Evolutionary conservation across 106 monocot genomes (phyloP).

Genomic region (Acorus gramineus): DNA sequence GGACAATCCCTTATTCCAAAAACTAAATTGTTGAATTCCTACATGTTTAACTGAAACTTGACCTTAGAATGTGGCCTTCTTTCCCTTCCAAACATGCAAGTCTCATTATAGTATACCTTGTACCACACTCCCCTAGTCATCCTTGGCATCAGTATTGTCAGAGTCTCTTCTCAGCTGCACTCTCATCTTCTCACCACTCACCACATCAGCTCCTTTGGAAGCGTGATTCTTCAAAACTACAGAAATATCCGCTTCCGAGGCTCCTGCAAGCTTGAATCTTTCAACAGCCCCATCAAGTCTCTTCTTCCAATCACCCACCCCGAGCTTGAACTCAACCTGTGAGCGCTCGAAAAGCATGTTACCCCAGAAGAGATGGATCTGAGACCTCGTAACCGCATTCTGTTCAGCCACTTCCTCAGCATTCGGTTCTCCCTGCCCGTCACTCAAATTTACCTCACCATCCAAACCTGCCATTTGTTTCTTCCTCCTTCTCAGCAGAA

Average conservation of each 20-base stretch:
- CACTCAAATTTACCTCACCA: slow-evolving; percentile 39
- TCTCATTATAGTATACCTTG: too few relatives aligned
- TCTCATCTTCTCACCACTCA: slow-evolving; percentile 25
- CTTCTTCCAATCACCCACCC: slow-evolving; percentile 61
- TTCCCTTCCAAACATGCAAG: too few relatives aligned
- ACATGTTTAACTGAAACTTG: too few relatives aligned
- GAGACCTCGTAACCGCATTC: slow-evolving; percentile 77
- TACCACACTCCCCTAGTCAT: too few relatives aligned
- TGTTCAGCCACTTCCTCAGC: slow-evolving; percentile 42
- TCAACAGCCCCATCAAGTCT: slow-evolving; percentile 83
- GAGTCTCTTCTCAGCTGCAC: too few relatives aligned
- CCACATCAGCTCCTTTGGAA: slow-evolving; percentile 31
- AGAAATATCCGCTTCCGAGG: slow-evolving; percentile 76
- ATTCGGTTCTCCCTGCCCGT: slow-evolving; percentile 14
- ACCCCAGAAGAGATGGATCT: slow-evolving; percentile 98
- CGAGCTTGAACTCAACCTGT: slow-evolving; percentile 82
- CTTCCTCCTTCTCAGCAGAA: slow-evolving; percentile 49
- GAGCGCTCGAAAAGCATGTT: slow-evolving; percentile 98
- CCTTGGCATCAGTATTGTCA: too few relatives aligned
- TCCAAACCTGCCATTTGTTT: slow-evolving; percentile 26
- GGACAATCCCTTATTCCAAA: too few relatives aligned
- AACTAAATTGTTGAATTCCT: too few relatives aligned
- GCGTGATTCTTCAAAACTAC: slow-evolving; percentile 81
- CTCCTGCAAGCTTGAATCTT: slow-evolving; percentile 89
- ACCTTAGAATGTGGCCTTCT: too few relatives aligned